These are phyloP conservation scores for Zalaria obscura DNA, from an alignment of 2,329 filamentous ascomycete species.

Conservation along the genomic window DNA sequence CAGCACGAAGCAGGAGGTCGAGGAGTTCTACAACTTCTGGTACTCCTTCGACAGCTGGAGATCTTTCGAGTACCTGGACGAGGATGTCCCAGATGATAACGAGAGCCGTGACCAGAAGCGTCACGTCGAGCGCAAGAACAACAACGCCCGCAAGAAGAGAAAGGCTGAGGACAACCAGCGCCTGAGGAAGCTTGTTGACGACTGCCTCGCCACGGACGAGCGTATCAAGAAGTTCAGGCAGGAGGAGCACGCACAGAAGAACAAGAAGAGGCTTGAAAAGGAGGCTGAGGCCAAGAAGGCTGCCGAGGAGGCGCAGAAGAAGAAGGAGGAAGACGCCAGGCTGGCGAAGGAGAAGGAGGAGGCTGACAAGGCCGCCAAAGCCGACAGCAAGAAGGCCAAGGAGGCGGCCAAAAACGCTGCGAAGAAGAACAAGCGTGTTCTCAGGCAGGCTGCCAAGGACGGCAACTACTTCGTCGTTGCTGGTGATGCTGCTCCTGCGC, in stretches of 20 bases:
- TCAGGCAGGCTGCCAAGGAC: slow-evolving; percentile 88
- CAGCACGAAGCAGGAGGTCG: slow-evolving; percentile 75
- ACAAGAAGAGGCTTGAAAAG: slow-evolving; percentile 82
- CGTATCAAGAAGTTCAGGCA: slow-evolving; percentile 96
- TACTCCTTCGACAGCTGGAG: slow-evolving; percentile 99
- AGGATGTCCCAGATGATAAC: slow-evolving; percentile 97
- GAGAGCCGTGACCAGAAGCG: slow-evolving; percentile 99
- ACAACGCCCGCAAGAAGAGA: slow-evolving; percentile 95
- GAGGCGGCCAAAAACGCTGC: slow-evolving; percentile 96
- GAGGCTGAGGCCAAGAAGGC: slow-evolving; percentile 84
- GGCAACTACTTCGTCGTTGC: slow-evolving; percentile 78
- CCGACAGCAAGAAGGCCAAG: slow-evolving; percentile 87
- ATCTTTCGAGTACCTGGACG: slow-evolving; percentile 94
- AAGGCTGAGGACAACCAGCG: slow-evolving; percentile 96
- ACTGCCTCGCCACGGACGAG: slow-evolving; percentile 71
- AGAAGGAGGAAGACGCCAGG: slow-evolving; percentile 72
- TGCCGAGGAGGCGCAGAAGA: slow-evolving; percentile 69
- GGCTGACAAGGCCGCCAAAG: slow-evolving; percentile 69
- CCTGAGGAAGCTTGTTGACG: slow-evolving; percentile 79
- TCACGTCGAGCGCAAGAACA: slow-evolving; percentile 96
- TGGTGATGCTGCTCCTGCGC: slow-evolving; percentile 55
- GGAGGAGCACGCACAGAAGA: slow-evolving; percentile 83
- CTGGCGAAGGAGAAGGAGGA: slow-evolving; percentile 74
- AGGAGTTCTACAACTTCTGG: slow-evolving; percentile 98
- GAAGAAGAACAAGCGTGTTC: slow-evolving; percentile 99